Percentiles rank a stretch among this genome's conserved stretches.
These are phyloP conservation scores for Massariosphaeria phaeospora DNA, from an alignment of 495 filamentous ascomycete species.

Conservation along the genomic window DNA sequence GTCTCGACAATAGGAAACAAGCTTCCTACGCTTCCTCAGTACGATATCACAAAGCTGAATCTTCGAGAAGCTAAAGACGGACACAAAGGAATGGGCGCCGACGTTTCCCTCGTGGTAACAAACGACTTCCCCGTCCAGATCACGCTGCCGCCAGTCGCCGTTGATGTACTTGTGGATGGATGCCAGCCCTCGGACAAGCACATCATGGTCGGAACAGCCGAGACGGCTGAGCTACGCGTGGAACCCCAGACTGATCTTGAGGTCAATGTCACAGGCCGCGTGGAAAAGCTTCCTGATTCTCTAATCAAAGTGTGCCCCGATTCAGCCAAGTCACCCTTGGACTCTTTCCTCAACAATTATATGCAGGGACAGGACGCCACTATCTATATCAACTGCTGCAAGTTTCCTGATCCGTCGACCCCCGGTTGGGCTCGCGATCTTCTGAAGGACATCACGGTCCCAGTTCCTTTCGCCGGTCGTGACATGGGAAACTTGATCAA, in stretches of 20 bases:
- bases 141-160: slow-evolving; percentile 70
- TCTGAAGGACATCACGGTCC: slow-evolving; percentile 74
- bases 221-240: slow-evolving; percentile 59
- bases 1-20: slow-evolving; percentile 47
- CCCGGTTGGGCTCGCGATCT: slow-evolving; percentile 79
- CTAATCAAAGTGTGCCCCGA: slow-evolving; percentile 69
- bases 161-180: slow-evolving; percentile 75
- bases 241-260: slow-evolving; percentile 58
- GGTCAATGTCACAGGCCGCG: slow-evolving; percentile 63
- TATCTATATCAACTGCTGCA: slow-evolving; percentile 74
- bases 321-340: slow-evolving; percentile 72
- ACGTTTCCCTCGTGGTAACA: slow-evolving; percentile 61
- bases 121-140: slow-evolving; percentile 74
- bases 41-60: slow-evolving; percentile 71
- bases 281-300: slow-evolving; percentile 63
- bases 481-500: slow-evolving; percentile 74
- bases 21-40: slow-evolving; percentile 69
- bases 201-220: slow-evolving; percentile 71
- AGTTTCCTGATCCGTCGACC: slow-evolving; percentile 56
- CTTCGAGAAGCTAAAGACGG: slow-evolving; percentile 60
- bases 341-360: slow-evolving; percentile 74
- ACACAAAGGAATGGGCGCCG: slow-evolving; percentile 60
- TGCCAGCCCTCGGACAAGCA: slow-evolving; percentile 59
- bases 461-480: slow-evolving; percentile 75
- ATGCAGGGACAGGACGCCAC: slow-evolving; percentile 71